Evolutionary conservation across 352 stramenopile species (phyloP).

Genomic region (Pythium myriotylum): DNA sequence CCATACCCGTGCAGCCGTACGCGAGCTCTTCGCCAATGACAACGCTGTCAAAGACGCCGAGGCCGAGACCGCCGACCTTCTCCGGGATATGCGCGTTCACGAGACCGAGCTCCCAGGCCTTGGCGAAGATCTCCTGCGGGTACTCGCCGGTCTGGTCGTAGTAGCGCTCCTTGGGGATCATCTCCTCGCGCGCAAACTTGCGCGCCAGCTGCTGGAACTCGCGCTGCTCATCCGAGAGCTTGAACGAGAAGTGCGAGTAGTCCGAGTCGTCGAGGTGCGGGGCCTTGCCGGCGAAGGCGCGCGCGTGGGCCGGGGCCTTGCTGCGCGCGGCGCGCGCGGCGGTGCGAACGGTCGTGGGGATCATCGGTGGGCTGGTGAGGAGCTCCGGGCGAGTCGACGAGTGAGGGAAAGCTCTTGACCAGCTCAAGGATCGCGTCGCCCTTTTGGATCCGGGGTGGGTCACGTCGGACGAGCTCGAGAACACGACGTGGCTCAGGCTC

Average conservation of each 20-base stretch:
- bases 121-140: conserved; percentile 86
- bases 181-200: conserved; percentile 90
- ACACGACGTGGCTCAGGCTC: conserved; percentile 23
- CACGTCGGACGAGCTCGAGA: conserved; percentile 20
- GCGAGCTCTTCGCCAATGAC: conserved; percentile 91
- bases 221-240: conserved; percentile 87
- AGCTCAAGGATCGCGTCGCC: conserved; percentile 4
- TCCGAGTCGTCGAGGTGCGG: conserved; percentile 56
- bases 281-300: conserved; percentile 42
- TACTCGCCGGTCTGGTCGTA: conserved; percentile 88
- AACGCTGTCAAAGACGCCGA: conserved; percentile 80
- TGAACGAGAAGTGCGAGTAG: conserved; percentile 65
- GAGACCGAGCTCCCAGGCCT: conserved; percentile 89
- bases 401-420: not conserved
- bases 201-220: conserved; percentile 85
- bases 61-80: conserved; percentile 81
- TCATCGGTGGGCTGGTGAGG: conserved; percentile 3
- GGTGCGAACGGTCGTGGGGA: conserved; percentile 17
- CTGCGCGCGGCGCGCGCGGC: conserved; percentile 8
- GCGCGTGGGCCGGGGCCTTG: conserved; percentile 18
- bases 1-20: conserved; percentile 91
- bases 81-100: conserved; percentile 88
- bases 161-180: conserved; percentile 87
- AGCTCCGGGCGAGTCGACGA: conserved; percentile 11
- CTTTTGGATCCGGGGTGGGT: no score